Conservation (phyloP, 371 early-diverging fungal genomes). For the Dichotomocladium elegans region DNA sequence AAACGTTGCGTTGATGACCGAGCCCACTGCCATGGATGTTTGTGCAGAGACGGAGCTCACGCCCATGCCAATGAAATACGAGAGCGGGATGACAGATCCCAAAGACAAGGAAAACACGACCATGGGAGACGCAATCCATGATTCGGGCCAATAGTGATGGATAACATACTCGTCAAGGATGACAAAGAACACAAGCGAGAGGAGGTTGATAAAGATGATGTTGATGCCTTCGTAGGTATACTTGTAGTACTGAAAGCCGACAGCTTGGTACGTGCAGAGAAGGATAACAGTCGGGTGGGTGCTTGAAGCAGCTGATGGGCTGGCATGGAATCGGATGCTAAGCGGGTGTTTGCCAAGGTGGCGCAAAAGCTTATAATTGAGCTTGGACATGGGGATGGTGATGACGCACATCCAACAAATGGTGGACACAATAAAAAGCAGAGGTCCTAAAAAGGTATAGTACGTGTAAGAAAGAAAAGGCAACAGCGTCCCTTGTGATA, state of each 20-base stretch:
- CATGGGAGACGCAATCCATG: conserved; percentile 56
- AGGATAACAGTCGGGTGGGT: conserved; percentile 58
- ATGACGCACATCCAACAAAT: conserved; percentile 85
- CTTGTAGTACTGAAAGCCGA: conserved; percentile 84
- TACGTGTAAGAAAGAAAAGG: too few relatives aligned
- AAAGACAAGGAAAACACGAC: conserved; percentile 78
- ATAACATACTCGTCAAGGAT: conserved; percentile 81
- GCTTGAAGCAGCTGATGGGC: conserved; percentile 34
- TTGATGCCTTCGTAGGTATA: conserved; percentile 96
- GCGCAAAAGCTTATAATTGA: conserved; percentile 70
- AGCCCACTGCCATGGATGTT: conserved; percentile 88
- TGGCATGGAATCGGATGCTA: conserved; percentile 66
- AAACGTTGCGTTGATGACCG: conserved; percentile 96
- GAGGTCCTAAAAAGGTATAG: conserved; percentile 72
- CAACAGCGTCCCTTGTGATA: conserved; percentile 1
- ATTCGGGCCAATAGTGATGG: conserved; percentile 44
- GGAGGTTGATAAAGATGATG: conserved; percentile 91
- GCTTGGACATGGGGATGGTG: conserved; percentile 91
- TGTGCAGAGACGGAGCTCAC: conserved; percentile 95
- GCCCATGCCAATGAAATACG: conserved; percentile 96
- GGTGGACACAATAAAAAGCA: conserved; percentile 69
- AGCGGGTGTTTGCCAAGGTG: conserved; percentile 80
- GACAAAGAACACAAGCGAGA: conserved; percentile 75
- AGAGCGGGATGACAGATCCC: conserved; percentile 84
- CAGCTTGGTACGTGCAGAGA: conserved; percentile 75